These are phyloP conservation scores for Blastomyces emzantsi DNA, from an alignment of 2,329 filamentous ascomycete species.

Conservation along the genomic window DNA sequence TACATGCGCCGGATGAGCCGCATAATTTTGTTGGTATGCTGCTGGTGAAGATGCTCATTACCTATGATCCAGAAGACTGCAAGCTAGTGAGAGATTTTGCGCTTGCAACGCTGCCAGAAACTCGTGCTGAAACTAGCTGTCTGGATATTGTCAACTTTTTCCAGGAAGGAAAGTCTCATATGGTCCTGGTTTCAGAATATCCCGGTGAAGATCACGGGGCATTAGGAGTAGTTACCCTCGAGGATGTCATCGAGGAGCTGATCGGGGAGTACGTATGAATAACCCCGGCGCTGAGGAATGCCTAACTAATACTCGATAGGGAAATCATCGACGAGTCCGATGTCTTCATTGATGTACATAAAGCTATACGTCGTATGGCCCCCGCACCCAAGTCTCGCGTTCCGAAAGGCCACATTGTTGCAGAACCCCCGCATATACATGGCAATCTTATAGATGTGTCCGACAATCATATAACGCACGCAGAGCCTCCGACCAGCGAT, in stretches of 20 bases:
- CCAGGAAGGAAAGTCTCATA: constrained; percentile 97
- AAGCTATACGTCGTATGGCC: constrained; percentile 82
- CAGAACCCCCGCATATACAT: constrained; percentile 35
- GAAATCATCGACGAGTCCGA: constrained; percentile 99
- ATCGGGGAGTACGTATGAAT: constrained; percentile 77
- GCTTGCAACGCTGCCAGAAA: constrained; percentile 89
- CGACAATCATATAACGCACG: constrained; percentile 29
- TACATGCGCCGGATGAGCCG: constrained; percentile 74
- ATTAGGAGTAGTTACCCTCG: constrained; percentile 85
- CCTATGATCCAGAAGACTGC: constrained; percentile 91
- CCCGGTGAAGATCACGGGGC: constrained; percentile 89
- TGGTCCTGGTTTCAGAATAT: constrained; percentile 87
- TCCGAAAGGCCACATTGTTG: constrained; percentile 47
- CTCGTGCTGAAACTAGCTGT: constrained; percentile 88
- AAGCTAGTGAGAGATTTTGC: constrained; percentile 83
- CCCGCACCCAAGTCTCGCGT: constrained; percentile 71
- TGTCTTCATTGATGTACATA: constrained; percentile 96
- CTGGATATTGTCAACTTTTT: constrained; percentile 99
- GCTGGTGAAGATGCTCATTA: constrained; percentile 96
- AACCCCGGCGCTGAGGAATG: constrained; percentile 1
- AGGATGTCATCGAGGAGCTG: constrained; percentile 96
- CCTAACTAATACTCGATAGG: constrained; percentile 39
- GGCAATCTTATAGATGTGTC: constrained; percentile 39
- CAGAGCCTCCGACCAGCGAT: constrained; percentile 19
- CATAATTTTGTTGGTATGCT: constrained; percentile 96